Base-by-base conservation (phyloP, 2,329 filamentous ascomycete species). In the Botrytis fragariae region DNA sequence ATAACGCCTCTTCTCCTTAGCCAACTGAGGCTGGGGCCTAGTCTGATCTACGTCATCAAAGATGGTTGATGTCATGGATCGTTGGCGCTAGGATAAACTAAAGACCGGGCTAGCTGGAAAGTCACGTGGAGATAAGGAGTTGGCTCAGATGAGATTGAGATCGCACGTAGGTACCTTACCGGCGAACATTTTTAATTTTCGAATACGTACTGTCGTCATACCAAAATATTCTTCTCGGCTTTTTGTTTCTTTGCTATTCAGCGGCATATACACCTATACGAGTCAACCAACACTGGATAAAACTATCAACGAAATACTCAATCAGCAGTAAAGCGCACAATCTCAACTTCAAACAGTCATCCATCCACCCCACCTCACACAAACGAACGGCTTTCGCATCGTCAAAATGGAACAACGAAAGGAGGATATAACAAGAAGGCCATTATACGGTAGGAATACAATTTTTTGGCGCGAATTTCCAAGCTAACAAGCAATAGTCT, bases 391-490 rank as follows among this genome's bases (percentile, higher is more conserved):
- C 16, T 45, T 48, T 65, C 37, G 59, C 45, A 37, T 45, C 39
- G 68, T 61, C 60, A 71, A 32, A 35, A 81, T 80, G 79, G 79
- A 81, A 37, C 76, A 80, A 73, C 76, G 80, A 75, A 80, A 81
- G 73, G 81, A 83, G 70, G 82, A 83, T 63, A 62, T 83, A 39
- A 79, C 82, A 44, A 79, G 81, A 72, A 78, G 82, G 32, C 82
- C 83, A 4, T 75, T 84, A 54, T 84, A 84, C 75, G 79, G 83
- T 84, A 78, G 65, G 60, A 32, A 32, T 37, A 10, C 16, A 37
- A 20, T 20, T 8, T 65, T 39, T 61, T 16, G 22, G 35, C 20
- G 37, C 22, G 16, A 45, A 48, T 0, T 8, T 8, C 22, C 62
- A 32, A 67, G 25, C 74, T 79, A 74, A 80, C 64, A 48, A 67